These are phyloP conservation scores for Penicillium lagena DNA, from an alignment of 495 filamentous ascomycete species.

Conservation along the genomic window DNA sequence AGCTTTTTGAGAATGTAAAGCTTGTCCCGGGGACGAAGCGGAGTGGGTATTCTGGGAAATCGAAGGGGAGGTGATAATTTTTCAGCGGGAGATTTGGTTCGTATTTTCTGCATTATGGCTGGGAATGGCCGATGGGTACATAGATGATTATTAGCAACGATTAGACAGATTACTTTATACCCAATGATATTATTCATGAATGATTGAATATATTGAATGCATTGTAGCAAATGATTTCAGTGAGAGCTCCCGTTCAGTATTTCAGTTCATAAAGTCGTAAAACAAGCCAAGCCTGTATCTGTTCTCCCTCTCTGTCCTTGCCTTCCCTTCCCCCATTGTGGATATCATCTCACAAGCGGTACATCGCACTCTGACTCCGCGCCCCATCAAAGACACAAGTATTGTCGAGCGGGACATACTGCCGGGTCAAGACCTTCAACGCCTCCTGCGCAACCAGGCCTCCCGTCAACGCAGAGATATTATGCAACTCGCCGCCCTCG, in stretches of 20 bases:
- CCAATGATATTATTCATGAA: no score
- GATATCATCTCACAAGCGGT: constrained; percentile 19
- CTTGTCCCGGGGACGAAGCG: constrained; percentile 25
- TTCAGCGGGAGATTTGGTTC: no score
- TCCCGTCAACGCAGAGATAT: constrained; percentile 83
- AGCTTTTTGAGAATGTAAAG: constrained; percentile 46
- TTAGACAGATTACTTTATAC: no score
- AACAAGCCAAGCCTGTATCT: no score
- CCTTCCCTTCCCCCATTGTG: no score
- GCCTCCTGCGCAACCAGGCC: constrained; percentile 93
- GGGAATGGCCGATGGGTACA: no score
- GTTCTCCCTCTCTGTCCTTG: no score
- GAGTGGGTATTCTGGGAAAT: constrained; percentile 23
- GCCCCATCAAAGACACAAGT: constrained; percentile 92
- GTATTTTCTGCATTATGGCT: no score
- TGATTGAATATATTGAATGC: no score
- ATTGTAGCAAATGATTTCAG: no score
- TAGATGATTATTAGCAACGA: no score
- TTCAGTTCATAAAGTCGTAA: background rate
- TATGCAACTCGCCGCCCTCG: constrained; percentile 85
- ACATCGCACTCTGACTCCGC: constrained; percentile 67
- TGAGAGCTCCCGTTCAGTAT: no score
- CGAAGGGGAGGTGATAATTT: constrained; percentile 27
- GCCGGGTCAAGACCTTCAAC: constrained; percentile 91
- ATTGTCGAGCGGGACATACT: constrained; percentile 94